Evolutionary conservation across 495 filamentous ascomycete genomes (phyloP).

Genomic region (Astrothelium macrocarpum): DNA sequence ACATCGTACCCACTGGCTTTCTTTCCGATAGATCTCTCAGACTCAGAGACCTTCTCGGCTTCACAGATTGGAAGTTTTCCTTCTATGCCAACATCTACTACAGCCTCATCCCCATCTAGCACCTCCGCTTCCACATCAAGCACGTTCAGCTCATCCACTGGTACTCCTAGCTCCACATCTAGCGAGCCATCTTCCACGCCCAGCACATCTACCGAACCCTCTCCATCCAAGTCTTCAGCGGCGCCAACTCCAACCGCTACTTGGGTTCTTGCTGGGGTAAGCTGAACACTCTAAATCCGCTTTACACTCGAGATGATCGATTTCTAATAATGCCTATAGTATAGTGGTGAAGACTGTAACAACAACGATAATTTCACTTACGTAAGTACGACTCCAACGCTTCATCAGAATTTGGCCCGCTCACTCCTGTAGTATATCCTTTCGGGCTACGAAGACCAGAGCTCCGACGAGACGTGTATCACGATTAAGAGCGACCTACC

Average conservation of each 20-base stretch:
- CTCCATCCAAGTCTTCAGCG: background rate
- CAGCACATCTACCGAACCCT: background rate
- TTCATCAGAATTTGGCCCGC: background rate
- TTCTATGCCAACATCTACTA: background rate
- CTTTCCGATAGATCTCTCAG: constrained; percentile 1
- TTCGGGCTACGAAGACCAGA: background rate
- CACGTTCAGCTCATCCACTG: background rate
- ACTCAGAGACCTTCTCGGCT: constrained; percentile 1
- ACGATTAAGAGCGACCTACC: background rate
- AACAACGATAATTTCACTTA: background rate
- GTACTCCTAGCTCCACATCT: background rate
- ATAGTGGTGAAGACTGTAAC: background rate
- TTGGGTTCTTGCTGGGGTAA: background rate
- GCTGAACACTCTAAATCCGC: background rate
- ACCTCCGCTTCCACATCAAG: background rate
- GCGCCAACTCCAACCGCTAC: background rate
- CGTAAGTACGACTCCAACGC: background rate
- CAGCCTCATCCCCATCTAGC: background rate
- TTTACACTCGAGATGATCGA: background rate
- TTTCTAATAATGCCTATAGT: background rate
- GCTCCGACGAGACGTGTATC: background rate
- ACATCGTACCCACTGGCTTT: background rate
- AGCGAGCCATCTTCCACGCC: background rate
- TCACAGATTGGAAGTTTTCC: background rate
- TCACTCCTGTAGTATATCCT: background rate